Evolutionary conservation across 192 early-diverging fungal species (phyloP), one percentile per base, ranked within the genome.

Genomic region (Backusella liffmaniae): DNA sequence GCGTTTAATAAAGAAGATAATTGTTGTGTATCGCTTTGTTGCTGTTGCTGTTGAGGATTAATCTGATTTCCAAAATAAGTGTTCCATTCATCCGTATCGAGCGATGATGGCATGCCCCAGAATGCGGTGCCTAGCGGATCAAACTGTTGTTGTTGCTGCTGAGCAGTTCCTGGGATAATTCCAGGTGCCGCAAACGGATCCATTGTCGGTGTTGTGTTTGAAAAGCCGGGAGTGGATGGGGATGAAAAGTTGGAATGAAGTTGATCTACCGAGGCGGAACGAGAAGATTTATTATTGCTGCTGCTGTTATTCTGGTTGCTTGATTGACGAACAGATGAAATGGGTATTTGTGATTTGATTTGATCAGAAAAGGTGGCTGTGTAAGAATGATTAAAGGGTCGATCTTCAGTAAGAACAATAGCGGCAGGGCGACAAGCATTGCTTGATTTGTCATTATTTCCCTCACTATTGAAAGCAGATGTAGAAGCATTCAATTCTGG

Each of bases 151-250:
- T 59, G 65, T 5, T 46, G 66, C 35, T 49, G 56, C 56, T 62
- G 44, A 26, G 67, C 15, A 35, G 46, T 10, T 3, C 51, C 69
- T 3, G 42, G 73, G 13, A 77, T 62, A 39, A 66, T 80, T 16
- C 79, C 82, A 26, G 79, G 73, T 23, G 79, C 78, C 8, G 78
- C 75, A 77, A 79, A 83, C 34, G 78, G 82, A 72, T 83, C 82
- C 67, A 77, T 77, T 18, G 73, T 75, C 21, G 56, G 73, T 29
- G 49, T 62, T n/a, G 42, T 29, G 30, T 30, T 41, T 12, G 41
- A 37, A 72, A 29, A 35, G 23, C 62, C 15, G 23, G 73, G 13
- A 0, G 42, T 29, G 26, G 56, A 39, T 26, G 51, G 39, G 9
- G 72, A 51, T 62, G 72, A 69, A 59, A 53, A 34, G 66, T 53